These are phyloP conservation scores for Pythium vanterpoolii DNA, from an alignment of 352 stramenopile genomes.

Conservation along the genomic window DNA sequence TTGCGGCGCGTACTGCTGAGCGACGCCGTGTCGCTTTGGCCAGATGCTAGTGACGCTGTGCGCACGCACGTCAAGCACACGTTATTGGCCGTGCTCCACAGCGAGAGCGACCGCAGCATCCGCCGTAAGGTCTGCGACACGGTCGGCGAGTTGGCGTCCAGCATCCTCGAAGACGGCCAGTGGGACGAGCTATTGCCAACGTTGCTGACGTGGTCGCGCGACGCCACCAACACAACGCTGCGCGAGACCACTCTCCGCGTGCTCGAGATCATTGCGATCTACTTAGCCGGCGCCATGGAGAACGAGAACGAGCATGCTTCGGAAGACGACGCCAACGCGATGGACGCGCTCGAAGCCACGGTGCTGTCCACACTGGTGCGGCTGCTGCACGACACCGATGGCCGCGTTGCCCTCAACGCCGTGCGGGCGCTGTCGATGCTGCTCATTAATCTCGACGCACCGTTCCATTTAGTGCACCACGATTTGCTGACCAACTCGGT, in stretches of 20 bases:
- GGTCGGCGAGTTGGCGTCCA: constrained; percentile 75
- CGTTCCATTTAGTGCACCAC: constrained; percentile 47
- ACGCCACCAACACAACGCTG: constrained; percentile 41
- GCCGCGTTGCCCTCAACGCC: constrained; percentile 67
- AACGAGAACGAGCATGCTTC: no score
- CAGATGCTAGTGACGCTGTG: constrained; percentile 42
- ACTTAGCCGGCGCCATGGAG: constrained; percentile 59
- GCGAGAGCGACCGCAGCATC: constrained; percentile 70
- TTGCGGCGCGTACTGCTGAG: constrained; percentile 72
- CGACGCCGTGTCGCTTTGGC: constrained; percentile 78
- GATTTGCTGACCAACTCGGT: constrained; percentile 50
- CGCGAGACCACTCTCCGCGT: constrained; percentile 71
- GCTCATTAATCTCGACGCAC: constrained; percentile 66
- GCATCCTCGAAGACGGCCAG: constrained; percentile 76
- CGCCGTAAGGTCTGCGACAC: constrained; percentile 82
- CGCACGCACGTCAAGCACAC: constrained; percentile 51
- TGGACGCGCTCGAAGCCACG: constrained; percentile 40
- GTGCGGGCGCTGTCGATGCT: constrained; percentile 72
- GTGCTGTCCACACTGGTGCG: constrained; percentile 49
- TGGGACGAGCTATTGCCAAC: constrained; percentile 73
- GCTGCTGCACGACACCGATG: constrained; percentile 48
- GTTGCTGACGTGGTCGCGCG: constrained; percentile 58
- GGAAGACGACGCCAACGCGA: constrained; percentile 27
- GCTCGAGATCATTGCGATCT: constrained; percentile 80
- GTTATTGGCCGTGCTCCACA: constrained; percentile 58